These are phyloP conservation scores for Dipodascopsis uninucleata DNA, from an alignment of 805 yeast species.

Conservation along the genomic window DNA sequence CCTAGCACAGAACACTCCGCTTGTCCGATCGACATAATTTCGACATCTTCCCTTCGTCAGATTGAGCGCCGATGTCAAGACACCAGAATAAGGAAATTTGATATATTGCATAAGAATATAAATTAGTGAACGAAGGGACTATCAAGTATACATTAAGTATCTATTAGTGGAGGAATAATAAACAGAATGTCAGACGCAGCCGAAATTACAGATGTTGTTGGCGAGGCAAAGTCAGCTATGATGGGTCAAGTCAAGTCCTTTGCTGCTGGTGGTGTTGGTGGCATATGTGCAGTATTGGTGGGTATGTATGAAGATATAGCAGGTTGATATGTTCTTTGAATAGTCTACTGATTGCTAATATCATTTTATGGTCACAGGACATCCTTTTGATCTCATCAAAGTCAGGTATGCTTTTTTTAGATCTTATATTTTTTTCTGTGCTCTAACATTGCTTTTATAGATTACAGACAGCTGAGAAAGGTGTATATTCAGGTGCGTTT, in stretches of 20 bases:
- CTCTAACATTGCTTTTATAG: constrained; percentile 36
- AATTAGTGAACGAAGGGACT: too few relatives aligned
- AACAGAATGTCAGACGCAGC: constrained; percentile 30
- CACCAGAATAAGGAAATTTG: too few relatives aligned
- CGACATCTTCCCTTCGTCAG: too few relatives aligned
- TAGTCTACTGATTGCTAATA: background rate
- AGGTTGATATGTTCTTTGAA: background rate
- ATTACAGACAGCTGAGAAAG: constrained; percentile 67
- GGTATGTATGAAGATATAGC: constrained; percentile 42
- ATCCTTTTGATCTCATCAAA: constrained; percentile 90
- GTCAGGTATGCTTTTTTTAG: constrained; percentile 41
- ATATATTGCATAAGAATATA: too few relatives aligned
- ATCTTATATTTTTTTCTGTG: background rate
- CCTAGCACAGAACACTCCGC: too few relatives aligned
- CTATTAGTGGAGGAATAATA: background rate
- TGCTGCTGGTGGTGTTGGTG: constrained; percentile 94
- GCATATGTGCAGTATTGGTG: constrained; percentile 88
- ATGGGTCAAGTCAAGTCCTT: constrained; percentile 83
- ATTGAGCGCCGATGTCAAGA: too few relatives aligned
- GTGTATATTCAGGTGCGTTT: constrained; percentile 57
- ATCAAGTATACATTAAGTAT: too few relatives aligned
- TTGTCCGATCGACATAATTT: too few relatives aligned
- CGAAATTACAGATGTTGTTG: constrained; percentile 28
- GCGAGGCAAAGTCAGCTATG: constrained; percentile 30
- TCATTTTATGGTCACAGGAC: constrained; percentile 35